A percentile compares a stretch with the other conserved stretches of the same genome.
phyloP scores from a whole-genome alignment of 2,329 filamentous ascomycete species.

The Penicillium sp. region DNA sequence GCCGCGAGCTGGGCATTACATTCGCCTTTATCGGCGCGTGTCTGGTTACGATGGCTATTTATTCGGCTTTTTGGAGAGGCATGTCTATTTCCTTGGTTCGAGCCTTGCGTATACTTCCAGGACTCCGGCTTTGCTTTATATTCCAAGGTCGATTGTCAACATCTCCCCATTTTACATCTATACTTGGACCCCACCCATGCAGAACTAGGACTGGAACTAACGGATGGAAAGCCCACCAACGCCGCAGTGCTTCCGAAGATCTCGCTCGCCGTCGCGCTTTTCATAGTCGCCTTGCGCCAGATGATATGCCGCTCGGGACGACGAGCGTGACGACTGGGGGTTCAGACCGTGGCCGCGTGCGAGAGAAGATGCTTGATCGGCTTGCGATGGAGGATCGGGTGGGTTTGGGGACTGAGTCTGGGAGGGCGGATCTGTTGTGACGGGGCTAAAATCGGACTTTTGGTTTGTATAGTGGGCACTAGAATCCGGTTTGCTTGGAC shows the following conservation, averaged over 20 bases:
- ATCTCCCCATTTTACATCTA: neutral
- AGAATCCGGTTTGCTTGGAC: neutral
- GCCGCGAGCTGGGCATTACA: conserved; percentile 40
- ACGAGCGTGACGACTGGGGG: neutral
- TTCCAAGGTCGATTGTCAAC: neutral
- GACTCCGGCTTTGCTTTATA: neutral
- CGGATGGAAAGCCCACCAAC: neutral
- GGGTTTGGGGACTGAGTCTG: neutral
- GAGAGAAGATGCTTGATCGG: conserved; percentile 30
- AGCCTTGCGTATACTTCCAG: neutral
- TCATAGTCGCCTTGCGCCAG: conserved; percentile 10
- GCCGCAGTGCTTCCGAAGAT: conserved; percentile 28
- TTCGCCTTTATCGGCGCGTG: conserved; percentile 39
- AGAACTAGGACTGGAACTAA: neutral
- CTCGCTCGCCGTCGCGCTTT: conserved; percentile 34
- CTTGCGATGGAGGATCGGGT: conserved; percentile 1
- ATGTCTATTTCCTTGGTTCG: conserved; percentile 3
- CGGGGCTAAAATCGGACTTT: no score
- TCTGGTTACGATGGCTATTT: conserved; percentile 33
- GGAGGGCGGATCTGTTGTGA: neutral
- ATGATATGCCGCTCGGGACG: neutral
- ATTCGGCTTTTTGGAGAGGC: conserved; percentile 38
- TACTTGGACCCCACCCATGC: neutral
- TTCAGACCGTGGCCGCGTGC: conserved; percentile 9
- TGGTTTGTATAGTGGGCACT: no score